phyloP scores from a whole-genome alignment of 352 stramenopile genomes.

The Globisporangium camurandrum region DNA sequence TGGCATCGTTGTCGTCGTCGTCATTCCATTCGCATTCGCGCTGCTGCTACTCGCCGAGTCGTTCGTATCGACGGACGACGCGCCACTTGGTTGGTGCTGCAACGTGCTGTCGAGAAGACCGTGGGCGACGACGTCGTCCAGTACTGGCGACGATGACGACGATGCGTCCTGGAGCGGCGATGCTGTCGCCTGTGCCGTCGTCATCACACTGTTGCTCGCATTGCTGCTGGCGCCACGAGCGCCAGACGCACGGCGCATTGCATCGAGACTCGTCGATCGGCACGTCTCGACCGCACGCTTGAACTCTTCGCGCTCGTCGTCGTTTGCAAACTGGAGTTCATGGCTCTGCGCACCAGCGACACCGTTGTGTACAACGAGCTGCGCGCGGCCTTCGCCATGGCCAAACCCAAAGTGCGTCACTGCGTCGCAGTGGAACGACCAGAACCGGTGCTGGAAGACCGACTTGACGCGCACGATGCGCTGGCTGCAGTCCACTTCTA shows the following conservation, averaged over 20 bases:
- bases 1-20: too few relatives aligned
- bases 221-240: too few relatives aligned
- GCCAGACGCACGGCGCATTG: slow-evolving; percentile 30
- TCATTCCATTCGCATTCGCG: too few relatives aligned
- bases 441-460: slow-evolving; percentile 79
- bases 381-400: slow-evolving; percentile 29
- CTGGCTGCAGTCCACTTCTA: slow-evolving; percentile 69
- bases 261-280: slow-evolving; percentile 28
- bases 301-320: slow-evolving; percentile 60
- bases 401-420: slow-evolving; percentile 41
- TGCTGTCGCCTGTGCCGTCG: too few relatives aligned
- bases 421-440: slow-evolving; percentile 68
- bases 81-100: too few relatives aligned
- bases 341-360: slow-evolving; percentile 44
- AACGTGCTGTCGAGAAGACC: too few relatives aligned
- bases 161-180: too few relatives aligned
- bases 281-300: slow-evolving; percentile 52
- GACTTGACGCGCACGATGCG: slow-evolving; percentile 70
- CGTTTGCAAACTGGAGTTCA: slow-evolving; percentile 70
- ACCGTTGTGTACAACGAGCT: slow-evolving; percentile 47
- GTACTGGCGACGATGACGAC: slow-evolving; percentile 24
- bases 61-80: neutral
- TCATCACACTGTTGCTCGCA: too few relatives aligned
- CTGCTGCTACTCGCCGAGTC: neutral
- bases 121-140: slow-evolving; percentile 18